Evolutionary conservation across 1,139 yeast genomes (phyloP), one percentile per base, ranked within the genome.

Genomic region (Geotrichum macrosporum): DNA sequence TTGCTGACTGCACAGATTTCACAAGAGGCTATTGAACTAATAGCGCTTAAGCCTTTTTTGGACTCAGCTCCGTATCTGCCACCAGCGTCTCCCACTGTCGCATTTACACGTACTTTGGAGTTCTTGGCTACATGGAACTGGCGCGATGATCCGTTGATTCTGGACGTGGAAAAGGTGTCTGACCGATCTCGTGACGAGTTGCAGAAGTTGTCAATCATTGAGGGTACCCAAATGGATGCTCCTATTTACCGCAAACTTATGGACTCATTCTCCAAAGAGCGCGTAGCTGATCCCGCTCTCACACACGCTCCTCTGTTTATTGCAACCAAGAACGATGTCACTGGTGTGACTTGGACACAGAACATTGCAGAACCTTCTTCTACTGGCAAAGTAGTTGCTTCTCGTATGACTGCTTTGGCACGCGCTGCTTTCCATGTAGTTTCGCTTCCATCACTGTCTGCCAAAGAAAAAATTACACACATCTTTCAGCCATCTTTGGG

Each of bases 81-180:
- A 2, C 97, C 98, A 2, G 77, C 83, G 41, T 81, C 94, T 39
- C 80, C 83, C 6, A 81, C 78, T 54, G 75, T 82, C 50, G 98
- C 96, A 12, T 87, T 92, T 60, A 71, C 85, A 52, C 81, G 94
- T 51, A 75, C 82, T 18, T 65, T 94, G 37, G 73, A 76, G 44
- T 85, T 83, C 59, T 66, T 92, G 38, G 76, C 95, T 13, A 68
- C 69, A 35, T 94, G 98, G 98, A 89, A 92, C 64, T 92, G 98
- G 98, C 81, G 78, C 58, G 94, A 84, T 54, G 88, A 82, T 41
- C 84, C 95, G 1, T 68, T 92, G 53, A 76, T 89, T 48, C 69
- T 92, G 55, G 96, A 89, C 60, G 70, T 86, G 15, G 80, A 78
- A 49, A 72, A 73, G 47, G 73, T 74, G 22, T 73, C 73, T 30